Conservation (phyloP, 1,139 yeast species). For the Candida sp. region DNA sequence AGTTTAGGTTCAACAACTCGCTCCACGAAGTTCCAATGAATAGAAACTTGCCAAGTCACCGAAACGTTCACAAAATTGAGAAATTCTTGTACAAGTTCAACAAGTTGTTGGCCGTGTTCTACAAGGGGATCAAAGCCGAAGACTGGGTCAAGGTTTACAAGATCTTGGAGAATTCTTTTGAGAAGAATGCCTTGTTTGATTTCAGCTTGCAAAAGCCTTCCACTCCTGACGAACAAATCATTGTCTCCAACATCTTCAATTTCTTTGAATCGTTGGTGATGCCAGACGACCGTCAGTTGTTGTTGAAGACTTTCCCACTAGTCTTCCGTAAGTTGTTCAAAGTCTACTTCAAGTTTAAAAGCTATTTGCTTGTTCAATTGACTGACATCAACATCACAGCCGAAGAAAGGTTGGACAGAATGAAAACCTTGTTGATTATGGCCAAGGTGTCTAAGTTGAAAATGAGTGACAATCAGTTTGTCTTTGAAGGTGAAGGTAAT, state of each 20-base stretch:
- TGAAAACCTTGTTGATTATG: conserved; percentile 72
- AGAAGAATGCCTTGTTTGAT: conserved; percentile 58
- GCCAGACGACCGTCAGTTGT: conserved; percentile 46
- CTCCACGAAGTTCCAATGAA: conserved; percentile 53
- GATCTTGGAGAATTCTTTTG: conserved; percentile 68
- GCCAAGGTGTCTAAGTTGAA: conserved; percentile 69
- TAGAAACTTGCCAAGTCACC: conserved; percentile 51
- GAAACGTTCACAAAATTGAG: conserved; percentile 51
- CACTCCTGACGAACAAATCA: conserved; percentile 58
- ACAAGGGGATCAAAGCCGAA: conserved; percentile 60
- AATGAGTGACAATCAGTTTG: conserved; percentile 70
- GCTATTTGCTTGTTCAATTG: conserved; percentile 68
- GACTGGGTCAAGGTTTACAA: conserved; percentile 88
- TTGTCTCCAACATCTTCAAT: conserved; percentile 69
- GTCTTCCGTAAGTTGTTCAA: conserved; percentile 70
- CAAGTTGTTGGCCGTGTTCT: conserved; percentile 60
- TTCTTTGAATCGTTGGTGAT: conserved; percentile 67
- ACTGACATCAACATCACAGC: conserved; percentile 59
- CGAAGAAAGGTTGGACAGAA: conserved; percentile 69
- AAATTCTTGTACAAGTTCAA: conserved; percentile 69
- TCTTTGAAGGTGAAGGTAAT: conserved; percentile 47
- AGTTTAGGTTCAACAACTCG: conserved; percentile 44
- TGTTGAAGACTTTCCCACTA: conserved; percentile 62
- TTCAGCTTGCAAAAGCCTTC: conserved; percentile 50
- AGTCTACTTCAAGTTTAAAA: conserved; percentile 69